A percentile compares a stretch with the other conserved stretches of the same genome.
phyloP scores from a whole-genome alignment of 2,329 filamentous ascomycete species.

The Talaromyces rugulosus region DNA sequence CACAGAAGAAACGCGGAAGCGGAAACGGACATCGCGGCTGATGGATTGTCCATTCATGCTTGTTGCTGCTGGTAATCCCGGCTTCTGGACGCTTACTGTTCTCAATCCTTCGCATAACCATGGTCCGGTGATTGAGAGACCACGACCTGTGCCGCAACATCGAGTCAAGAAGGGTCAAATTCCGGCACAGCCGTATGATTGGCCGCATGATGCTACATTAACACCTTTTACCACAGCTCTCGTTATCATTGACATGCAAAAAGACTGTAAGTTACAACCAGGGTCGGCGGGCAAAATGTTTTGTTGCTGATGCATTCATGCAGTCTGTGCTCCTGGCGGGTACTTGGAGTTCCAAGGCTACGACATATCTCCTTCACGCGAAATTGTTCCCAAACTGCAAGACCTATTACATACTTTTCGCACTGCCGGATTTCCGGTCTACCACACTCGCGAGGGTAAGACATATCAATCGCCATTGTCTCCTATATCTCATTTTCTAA shows the following conservation, averaged over 20 bases:
- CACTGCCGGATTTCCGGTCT: conserved; percentile 37
- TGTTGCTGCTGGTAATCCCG: conserved; percentile 39
- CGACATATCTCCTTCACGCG: conserved; percentile 36
- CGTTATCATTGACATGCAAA: conserved; percentile 47
- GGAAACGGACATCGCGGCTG: conserved; percentile 39
- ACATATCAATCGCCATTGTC: background rate
- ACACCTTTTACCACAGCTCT: conserved; percentile 43
- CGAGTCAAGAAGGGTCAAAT: conserved; percentile 43
- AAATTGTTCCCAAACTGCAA: conserved; percentile 39
- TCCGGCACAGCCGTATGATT: conserved; percentile 39
- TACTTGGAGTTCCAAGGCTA: conserved; percentile 45
- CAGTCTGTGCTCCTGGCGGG: conserved; percentile 41
- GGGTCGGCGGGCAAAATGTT: background rate
- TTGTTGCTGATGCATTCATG: conserved; percentile 7
- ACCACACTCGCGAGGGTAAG: conserved; percentile 44
- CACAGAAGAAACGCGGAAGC: conserved; percentile 42
- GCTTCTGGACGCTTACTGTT: conserved; percentile 41
- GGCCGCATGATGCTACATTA: conserved; percentile 44
- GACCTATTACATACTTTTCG: conserved; percentile 36
- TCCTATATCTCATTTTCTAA: background rate
- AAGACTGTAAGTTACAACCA: conserved; percentile 37
- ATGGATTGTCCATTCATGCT: conserved; percentile 45
- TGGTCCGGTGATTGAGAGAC: conserved; percentile 38
- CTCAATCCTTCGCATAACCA: conserved; percentile 41
- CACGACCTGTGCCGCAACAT: conserved; percentile 37